These are phyloP conservation scores for Alternaria alternata DNA, from an alignment of 2,329 filamentous ascomycete genomes.

Conservation along the genomic window DNA sequence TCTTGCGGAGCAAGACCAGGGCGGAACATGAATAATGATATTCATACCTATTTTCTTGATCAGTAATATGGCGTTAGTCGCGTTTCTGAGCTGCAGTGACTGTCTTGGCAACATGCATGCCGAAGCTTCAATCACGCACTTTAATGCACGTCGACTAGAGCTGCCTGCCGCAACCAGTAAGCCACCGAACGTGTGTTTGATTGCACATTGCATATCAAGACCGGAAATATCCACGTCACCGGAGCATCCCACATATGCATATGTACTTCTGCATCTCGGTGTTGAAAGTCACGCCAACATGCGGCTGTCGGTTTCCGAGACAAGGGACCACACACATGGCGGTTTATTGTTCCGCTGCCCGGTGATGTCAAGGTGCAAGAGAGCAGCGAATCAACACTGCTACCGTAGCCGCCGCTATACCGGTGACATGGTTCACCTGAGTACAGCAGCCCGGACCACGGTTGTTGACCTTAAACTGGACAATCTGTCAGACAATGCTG, in stretches of 20 bases:
- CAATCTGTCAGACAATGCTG: constrained; percentile 14
- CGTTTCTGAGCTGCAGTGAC: constrained; percentile 9
- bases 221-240: constrained; percentile 14
- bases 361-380: constrained; percentile 6
- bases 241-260: constrained; percentile 13
- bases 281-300: constrained; percentile 7
- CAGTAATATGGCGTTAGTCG: constrained; percentile 2
- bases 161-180: constrained; percentile 15
- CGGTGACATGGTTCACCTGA: constrained; percentile 19
- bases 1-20: neutral
- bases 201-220: constrained; percentile 1
- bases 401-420: constrained; percentile 14
- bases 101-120: constrained; percentile 25
- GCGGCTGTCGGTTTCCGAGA: constrained; percentile 16
- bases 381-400: neutral
- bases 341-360: constrained; percentile 19
- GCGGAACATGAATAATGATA: neutral
- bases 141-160: constrained; percentile 8
- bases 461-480: constrained; percentile 13
- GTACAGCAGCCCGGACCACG: constrained; percentile 13
- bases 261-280: constrained; percentile 8
- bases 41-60: constrained; percentile 6
- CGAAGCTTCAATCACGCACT: constrained; percentile 15
- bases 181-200: constrained; percentile 14
- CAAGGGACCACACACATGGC: constrained; percentile 8